Evolutionary conservation across 73 alveolate genomes (phyloP), one percentile per base, ranked within the genome.

Genomic region (Stentor coeruleus): DNA sequence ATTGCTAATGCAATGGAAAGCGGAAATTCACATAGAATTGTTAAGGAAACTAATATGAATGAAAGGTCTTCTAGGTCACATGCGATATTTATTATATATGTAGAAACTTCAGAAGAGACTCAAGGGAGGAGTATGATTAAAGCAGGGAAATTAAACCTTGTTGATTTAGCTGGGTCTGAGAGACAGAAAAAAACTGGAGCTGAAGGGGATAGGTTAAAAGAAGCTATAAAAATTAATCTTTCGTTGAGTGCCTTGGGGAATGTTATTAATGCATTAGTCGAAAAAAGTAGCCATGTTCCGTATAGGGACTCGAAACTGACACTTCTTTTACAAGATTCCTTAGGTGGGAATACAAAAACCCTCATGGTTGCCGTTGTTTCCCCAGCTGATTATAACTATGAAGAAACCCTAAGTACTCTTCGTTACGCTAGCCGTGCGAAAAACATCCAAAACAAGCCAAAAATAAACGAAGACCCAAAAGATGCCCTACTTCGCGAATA

Each of bases 21-120:
- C 73, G 99, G 99, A 30, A 90, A 93, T 80, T 86, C 90, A 76
- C 92, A 96, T 76, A 89, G 99, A 76, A 95, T 90, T 59, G 97
- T 92, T 59, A 98, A 98, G 3, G 97, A 88, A 33, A 97, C 99
- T 3, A 90, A 95, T n/a, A 96, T 96, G 96, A 97, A 95, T 86
- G 89, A 92, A 38, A 93, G 84, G 59, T 90, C 98, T 40, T 86
- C 96, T 39, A 84, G 99, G 86, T 93, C 98, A 59, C 99, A 97
- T 90, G 95, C 98, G 58, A 91, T 97, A 38, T 95, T 96, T 74
- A 90, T 97, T 55, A 92, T 96, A 31, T 90, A 93, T 86, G 86
- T 94, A 58, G 97, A 91, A 81, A 97, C 91, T 35, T 90, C 94
- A 80, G 93, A 88, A 81, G 96, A 90, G 57, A 86, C 38, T 2